Base-by-base conservation (phyloP, 106 monocot species). In the Phalaenopsis aphrodite region DNA sequence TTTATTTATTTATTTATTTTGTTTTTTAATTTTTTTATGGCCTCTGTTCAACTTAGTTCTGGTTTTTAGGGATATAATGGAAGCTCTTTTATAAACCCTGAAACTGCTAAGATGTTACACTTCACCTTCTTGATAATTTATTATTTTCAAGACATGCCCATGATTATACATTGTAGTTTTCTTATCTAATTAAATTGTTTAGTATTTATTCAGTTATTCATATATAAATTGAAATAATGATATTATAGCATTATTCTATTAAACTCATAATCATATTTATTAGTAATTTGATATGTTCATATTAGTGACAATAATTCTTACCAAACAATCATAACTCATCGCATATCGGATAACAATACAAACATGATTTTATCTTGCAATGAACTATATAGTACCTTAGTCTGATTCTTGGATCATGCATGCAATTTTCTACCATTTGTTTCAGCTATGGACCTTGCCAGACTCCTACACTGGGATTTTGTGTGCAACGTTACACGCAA, bases 401-500 rank as follows among this genome's bases (percentile, higher is more conserved):
- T 17, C 36, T 45, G 39, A 74, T 4, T 43, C 43, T 43, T 38
- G 43, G 18, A 43, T 74, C 43, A 45, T 74, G 41, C 2, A n/a
- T n/a, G n/a, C 38, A 4, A 45, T 43, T 8, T 74, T 76, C 9
- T 76, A 76, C 16, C 12, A 11, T 76, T 75, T 79, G n/a, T 81
- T 78, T 87, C 88, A 97, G 96, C 75, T 97, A 97, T 86, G 96
- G 96, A 42, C 96, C 96, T 78, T 97, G 96, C 79, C 96, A 97
- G 85, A 97, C 94, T 12, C 96, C 96, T 71, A 97, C 96, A 16
- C 90, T 97, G 71, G 94, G 96, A 79, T 97, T 97, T 84, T 97
- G 96, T 83, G 96, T 97, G 56, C 94, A 94, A 77, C 91, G 94
- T 43, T 86, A 88, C 57, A 68, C 90, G 88, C 96, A 94, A 88